These are phyloP conservation scores for Backusella liffmaniae DNA, from an alignment of 192 early-diverging fungal species.

Conservation along the genomic window DNA sequence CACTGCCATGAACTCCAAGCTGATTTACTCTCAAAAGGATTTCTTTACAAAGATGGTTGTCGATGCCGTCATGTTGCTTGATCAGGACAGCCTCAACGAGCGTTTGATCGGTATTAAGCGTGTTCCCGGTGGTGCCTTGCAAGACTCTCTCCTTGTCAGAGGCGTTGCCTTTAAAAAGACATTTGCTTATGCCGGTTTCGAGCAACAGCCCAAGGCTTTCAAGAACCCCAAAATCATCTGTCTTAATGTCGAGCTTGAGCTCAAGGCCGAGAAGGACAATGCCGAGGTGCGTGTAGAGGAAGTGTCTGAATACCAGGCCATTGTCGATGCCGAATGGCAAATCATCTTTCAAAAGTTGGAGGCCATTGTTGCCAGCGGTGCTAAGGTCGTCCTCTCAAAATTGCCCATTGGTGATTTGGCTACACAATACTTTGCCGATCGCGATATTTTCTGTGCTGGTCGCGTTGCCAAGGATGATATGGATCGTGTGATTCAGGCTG, in stretches of 20 bases:
- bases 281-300: slow-evolving; percentile 97
- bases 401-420: slow-evolving; percentile 98
- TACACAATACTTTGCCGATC: slow-evolving; percentile 99
- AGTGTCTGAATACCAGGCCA: slow-evolving; percentile 97
- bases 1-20: slow-evolving; percentile 97
- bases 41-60: slow-evolving; percentile 99
- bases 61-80: slow-evolving; percentile 92
- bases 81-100: slow-evolving; percentile 96
- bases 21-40: slow-evolving; percentile 94
- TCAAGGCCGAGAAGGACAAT: slow-evolving; percentile 99
- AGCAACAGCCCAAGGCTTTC: slow-evolving; percentile 98
- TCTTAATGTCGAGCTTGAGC: slow-evolving; percentile 96
- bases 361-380: slow-evolving; percentile 91
- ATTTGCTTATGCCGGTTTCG: slow-evolving; percentile 98
- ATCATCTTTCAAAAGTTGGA: slow-evolving; percentile 99
- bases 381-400: slow-evolving; percentile 96
- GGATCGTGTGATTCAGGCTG: slow-evolving; percentile 91
- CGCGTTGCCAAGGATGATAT: slow-evolving; percentile 93
- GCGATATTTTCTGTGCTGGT: slow-evolving; percentile 98
- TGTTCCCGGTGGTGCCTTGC: slow-evolving; percentile 97
- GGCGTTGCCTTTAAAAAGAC: slow-evolving; percentile 99
- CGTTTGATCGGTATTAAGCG: slow-evolving; percentile 98
- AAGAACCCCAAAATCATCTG: slow-evolving; percentile 87
- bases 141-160: slow-evolving; percentile 92
- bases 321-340: slow-evolving; percentile 99